Evolutionary conservation across 345 rosid species (phyloP).

Genomic region (Bruguiera sexangula): DNA sequence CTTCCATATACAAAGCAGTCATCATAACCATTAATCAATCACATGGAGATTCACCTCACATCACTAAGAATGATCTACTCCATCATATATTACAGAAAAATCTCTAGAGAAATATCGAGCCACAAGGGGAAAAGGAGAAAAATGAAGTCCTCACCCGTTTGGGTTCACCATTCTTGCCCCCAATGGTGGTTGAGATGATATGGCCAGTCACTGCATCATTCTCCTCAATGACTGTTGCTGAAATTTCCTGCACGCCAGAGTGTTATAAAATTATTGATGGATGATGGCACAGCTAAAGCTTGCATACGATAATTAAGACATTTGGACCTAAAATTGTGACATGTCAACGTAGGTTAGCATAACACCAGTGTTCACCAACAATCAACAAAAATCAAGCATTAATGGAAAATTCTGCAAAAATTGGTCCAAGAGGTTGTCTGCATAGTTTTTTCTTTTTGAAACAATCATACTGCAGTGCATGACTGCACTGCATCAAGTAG

Average conservation of each 20-base stretch:
- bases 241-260: slow-evolving; percentile 48
- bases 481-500: no score
- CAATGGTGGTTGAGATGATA: slow-evolving; percentile 70
- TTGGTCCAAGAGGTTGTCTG: no score
- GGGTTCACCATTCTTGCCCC: slow-evolving; percentile 85
- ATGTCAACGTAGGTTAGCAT: not conserved
- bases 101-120: not conserved
- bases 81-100: not conserved
- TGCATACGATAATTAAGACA: not conserved
- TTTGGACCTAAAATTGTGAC: not conserved
- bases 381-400: no score
- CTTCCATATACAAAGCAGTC: no score
- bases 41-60: not conserved
- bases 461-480: no score
- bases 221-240: slow-evolving; percentile 51
- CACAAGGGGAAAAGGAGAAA: not conserved
- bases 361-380: no score
- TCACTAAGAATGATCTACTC: not conserved
- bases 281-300: not conserved
- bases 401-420: no score
- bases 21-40: not conserved
- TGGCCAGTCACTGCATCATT: slow-evolving; percentile 69
- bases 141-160: slow-evolving; percentile 45
- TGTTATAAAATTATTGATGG: not conserved
- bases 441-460: no score